Evolutionary conservation across 2,329 filamentous ascomycete genomes (phyloP), one percentile per base, ranked within the genome.

Genomic region (Xylariaceae sp.): DNA sequence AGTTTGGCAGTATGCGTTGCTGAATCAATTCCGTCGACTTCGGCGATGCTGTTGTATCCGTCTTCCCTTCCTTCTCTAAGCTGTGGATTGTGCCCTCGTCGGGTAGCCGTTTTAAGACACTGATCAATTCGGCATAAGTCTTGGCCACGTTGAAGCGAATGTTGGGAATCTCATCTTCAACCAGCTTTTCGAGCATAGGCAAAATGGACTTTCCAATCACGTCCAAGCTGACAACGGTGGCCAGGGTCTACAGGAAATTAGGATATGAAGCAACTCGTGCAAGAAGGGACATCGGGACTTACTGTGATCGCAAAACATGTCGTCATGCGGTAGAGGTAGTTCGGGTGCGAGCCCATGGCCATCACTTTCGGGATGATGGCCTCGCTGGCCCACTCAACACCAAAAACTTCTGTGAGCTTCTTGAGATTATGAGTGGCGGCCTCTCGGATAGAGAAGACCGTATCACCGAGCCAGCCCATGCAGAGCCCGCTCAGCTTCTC

Each of bases 71-170:
- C 77, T 95, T 94, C 73, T 96, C 90, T 56, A 95, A 74, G 50
- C 89, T 85, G 69, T 87, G 84, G 59, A 97, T 79, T 11, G 92
- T 97, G 58, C 91, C 91, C 68, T 94, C 81, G 52, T 91, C 88
- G 2, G 94, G 92, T 53, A 99, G 80, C 64, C 90, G 88, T 73
- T 92, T 91, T 67, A 99, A 80, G n/a, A 91, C 91, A 64, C 88
- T 86, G 67, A 97, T 91, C 56, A 99, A 78, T 50, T 94, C 86
- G 27, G 85, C 84, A 70, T 97, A 99, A 46, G 94, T 97, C 78
- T 99, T 99, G 65, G 94, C 94, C 47, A 99, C 94, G 73, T 99
- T 99, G 82, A 99, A 99, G 50, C 94, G 90, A 70, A 99, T 99
- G 76, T 99, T 99, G 63, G 94, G 94, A 60, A 99, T 99, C 44